These are phyloP conservation scores for Imleria badia DNA, from an alignment of 768 basidiomycete species.

Conservation along the genomic window DNA sequence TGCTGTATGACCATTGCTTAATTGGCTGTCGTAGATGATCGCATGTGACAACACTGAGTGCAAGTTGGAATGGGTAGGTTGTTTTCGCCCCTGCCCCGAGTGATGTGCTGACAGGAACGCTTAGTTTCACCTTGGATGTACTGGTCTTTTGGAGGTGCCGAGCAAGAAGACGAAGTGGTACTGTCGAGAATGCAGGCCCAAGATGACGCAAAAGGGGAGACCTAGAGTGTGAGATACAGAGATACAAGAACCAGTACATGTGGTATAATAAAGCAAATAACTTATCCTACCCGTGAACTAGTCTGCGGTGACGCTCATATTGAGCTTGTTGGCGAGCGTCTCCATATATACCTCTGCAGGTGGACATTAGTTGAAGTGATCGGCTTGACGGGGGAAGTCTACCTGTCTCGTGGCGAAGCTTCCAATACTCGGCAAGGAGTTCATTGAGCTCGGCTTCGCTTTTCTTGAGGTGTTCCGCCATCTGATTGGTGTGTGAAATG, in stretches of 20 bases:
- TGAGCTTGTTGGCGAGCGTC: slow-evolving; percentile 77
- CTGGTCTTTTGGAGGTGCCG: slow-evolving; percentile 57
- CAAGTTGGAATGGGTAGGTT: slow-evolving; percentile 78
- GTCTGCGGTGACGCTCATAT: slow-evolving; percentile 46
- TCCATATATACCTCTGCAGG: slow-evolving; percentile 80
- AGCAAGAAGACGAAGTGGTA: slow-evolving; percentile 63
- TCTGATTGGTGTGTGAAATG: slow-evolving; percentile 43
- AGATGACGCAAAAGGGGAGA: slow-evolving; percentile 36
- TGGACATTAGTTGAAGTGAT: slow-evolving; percentile 1
- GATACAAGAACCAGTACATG: slow-evolving; percentile 12
- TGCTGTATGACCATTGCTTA: not conserved
- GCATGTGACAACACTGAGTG: slow-evolving; percentile 77
- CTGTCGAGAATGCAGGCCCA: slow-evolving; percentile 59
- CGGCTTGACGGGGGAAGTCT: slow-evolving; percentile 2
- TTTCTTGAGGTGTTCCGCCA: slow-evolving; percentile 68
- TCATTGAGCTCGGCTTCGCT: slow-evolving; percentile 81
- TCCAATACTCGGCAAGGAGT: slow-evolving; percentile 82
- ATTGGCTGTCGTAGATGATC: slow-evolving; percentile 61
- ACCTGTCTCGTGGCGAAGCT: slow-evolving; percentile 76
- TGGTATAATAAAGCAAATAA: slow-evolving; percentile 20
- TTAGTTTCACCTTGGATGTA: slow-evolving; percentile 75
- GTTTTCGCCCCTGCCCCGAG: not conserved
- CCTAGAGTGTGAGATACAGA: slow-evolving; percentile 20
- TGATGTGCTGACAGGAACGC: not conserved
- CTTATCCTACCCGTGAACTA: slow-evolving; percentile 10